Conservation (phyloP, 139 green algal species). For the Picochlorum sp. region DNA sequence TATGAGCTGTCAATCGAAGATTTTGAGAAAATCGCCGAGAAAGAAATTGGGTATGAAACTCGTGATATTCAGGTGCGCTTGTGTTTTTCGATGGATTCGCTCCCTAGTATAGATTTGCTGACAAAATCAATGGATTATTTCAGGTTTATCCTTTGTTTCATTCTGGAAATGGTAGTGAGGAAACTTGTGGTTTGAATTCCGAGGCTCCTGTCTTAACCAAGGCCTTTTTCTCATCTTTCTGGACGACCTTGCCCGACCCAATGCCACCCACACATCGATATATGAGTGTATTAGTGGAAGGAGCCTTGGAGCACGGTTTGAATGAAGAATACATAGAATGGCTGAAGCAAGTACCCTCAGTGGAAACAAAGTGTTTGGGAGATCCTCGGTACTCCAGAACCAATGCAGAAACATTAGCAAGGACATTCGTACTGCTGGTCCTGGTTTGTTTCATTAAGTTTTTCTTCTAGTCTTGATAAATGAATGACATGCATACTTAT, state of each 20-base stretch:
- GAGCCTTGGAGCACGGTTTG: neutral
- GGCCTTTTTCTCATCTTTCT: slow-evolving; percentile 4
- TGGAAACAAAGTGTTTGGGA: neutral
- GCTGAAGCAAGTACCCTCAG: neutral
- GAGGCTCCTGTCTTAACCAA: no score
- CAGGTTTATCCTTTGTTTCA: no score
- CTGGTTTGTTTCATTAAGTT: neutral
- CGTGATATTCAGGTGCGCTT: no score
- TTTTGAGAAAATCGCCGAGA: no score
- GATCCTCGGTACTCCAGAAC: neutral
- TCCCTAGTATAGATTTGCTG: no score
- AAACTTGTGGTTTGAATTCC: no score
- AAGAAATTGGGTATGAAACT: no score
- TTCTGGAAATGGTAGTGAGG: no score
- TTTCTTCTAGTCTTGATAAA: neutral
- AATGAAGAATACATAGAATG: slow-evolving; percentile 2
- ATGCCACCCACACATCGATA: slow-evolving; percentile 3
- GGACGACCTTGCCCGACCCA: neutral
- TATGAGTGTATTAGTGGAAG: neutral
- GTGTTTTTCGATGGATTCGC: no score
- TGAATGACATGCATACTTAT: neutral
- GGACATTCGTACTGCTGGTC: neutral
- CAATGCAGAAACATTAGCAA: neutral
- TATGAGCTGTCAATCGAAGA: no score
- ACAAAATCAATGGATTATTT: no score